Percentiles rank a stretch among this genome's conserved stretches.
phyloP scores from a whole-genome alignment of 352 stramenopile genomes.

The Phytophthora hybrid region DNA sequence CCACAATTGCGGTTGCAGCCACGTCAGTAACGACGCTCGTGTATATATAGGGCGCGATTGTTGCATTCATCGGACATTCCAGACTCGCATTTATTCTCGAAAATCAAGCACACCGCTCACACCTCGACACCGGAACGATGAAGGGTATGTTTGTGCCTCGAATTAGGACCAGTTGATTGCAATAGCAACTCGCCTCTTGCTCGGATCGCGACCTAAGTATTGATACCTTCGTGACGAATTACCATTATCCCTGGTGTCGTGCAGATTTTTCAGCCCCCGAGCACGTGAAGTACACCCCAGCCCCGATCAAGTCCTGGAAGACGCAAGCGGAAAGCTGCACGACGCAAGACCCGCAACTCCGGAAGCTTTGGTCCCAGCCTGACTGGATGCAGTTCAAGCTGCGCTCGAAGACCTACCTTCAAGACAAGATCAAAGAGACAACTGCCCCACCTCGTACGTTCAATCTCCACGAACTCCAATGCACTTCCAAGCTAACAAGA shows the following conservation, averaged over 20 bases:
- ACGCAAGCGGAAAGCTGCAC: constrained; percentile 50
- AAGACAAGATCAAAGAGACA: constrained; percentile 66
- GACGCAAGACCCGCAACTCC: constrained; percentile 51
- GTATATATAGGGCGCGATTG: constrained; percentile 1
- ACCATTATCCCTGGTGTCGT: not conserved
- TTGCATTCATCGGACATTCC: constrained; percentile 1
- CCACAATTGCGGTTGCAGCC: not conserved
- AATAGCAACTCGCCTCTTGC: not conserved
- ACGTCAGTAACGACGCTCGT: constrained; percentile 18
- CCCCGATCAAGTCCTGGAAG: constrained; percentile 58
- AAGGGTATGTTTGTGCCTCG: constrained; percentile 14
- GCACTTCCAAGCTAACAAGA: not conserved
- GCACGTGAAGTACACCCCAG: constrained; percentile 26
- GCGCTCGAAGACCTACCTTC: constrained; percentile 73
- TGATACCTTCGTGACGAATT: not conserved
- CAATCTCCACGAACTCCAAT: too few species aligned
- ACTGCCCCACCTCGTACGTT: constrained; percentile 67
- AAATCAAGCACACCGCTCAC: constrained; percentile 2
- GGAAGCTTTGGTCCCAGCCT: constrained; percentile 77
- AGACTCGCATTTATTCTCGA: constrained; percentile 7
- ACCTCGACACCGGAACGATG: constrained; percentile 11
- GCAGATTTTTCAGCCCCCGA: constrained; percentile 25
- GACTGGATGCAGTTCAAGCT: constrained; percentile 74
- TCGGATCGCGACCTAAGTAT: not conserved
- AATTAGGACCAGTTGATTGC: not conserved